Conservation (phyloP, 2,329 filamentous ascomycete species). For the Septoria petroselini region DNA sequence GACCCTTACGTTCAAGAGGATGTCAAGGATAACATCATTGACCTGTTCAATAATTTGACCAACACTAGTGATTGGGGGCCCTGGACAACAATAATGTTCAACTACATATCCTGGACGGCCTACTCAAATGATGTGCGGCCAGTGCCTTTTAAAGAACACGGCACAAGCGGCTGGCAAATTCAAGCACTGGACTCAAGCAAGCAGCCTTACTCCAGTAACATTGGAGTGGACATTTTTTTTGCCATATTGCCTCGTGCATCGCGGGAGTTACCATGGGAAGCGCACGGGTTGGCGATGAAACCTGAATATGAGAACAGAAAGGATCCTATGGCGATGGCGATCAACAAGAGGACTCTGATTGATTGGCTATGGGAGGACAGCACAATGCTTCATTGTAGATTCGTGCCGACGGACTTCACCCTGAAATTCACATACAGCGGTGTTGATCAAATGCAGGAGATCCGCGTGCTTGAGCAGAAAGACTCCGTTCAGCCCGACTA, state of each 20-base stretch:
- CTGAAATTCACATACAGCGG: conserved; percentile 13
- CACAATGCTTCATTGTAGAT: conserved; percentile 11
- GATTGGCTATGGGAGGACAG: conserved; percentile 15
- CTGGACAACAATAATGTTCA: conserved; percentile 10
- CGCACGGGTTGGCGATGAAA: background rate
- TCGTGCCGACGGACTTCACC: conserved; percentile 2
- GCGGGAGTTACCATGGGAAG: background rate
- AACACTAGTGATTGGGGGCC: background rate
- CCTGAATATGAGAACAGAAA: background rate
- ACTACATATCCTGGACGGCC: conserved; percentile 17
- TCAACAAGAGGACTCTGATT: conserved; percentile 1
- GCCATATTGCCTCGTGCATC: conserved; percentile 3
- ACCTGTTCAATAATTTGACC: background rate
- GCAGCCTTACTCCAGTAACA: background rate
- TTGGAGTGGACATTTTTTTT: conserved; percentile 4
- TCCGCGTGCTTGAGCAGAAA: conserved; percentile 2
- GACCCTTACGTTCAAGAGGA: background rate
- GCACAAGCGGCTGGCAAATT: background rate
- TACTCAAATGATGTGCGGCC: background rate
- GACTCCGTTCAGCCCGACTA: background rate
- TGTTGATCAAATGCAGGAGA: conserved; percentile 9
- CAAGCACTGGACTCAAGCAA: background rate
- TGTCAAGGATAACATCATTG: conserved; percentile 10
- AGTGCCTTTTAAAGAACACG: background rate
- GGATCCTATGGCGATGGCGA: background rate